phyloP scores from a whole-genome alignment of 1,284 basidiomycete genomes.

The Apiotrichum akiyoshidainum region DNA sequence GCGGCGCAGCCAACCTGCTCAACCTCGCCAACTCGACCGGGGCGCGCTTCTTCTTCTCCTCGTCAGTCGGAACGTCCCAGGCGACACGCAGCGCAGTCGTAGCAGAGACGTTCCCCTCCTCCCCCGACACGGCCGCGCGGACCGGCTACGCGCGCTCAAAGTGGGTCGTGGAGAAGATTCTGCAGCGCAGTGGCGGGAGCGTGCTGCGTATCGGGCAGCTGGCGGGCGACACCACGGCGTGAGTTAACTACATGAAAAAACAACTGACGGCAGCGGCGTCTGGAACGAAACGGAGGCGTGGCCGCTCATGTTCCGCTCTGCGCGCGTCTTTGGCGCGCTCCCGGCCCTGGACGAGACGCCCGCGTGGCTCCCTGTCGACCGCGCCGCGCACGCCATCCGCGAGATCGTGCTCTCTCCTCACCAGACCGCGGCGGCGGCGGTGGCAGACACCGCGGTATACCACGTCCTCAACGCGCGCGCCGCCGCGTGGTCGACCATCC shows the following conservation, averaged over 20 bases:
- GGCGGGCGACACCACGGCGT: constrained; percentile 55
- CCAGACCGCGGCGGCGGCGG: neutral
- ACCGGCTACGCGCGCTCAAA: constrained; percentile 62
- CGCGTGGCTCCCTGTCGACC: constrained; percentile 62
- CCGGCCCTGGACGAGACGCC: constrained; percentile 54
- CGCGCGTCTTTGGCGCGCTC: constrained; percentile 53
- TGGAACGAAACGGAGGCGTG: constrained; percentile 64
- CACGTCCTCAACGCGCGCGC: constrained; percentile 62
- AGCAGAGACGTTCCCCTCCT: constrained; percentile 32
- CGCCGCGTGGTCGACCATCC: constrained; percentile 58
- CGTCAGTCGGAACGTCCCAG: constrained; percentile 55
- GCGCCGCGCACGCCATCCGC: constrained; percentile 56
- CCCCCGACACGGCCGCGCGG: constrained; percentile 31
- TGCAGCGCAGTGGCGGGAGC: constrained; percentile 47
- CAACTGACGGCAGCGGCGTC: constrained; percentile 47
- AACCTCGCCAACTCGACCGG: constrained; percentile 49
- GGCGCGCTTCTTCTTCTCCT: constrained; percentile 58
- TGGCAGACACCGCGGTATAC: constrained; percentile 55
- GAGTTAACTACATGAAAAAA: constrained; percentile 8
- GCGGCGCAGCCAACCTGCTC: constrained; percentile 58
- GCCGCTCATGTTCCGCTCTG: constrained; percentile 52
- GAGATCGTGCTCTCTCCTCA: constrained; percentile 53
- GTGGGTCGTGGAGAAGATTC: constrained; percentile 63
- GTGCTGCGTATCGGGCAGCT: constrained; percentile 53
- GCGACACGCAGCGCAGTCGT: constrained; percentile 30